Conservation (phyloP, 495 filamentous ascomycete genomes). For the Lepraria neglecta region DNA sequence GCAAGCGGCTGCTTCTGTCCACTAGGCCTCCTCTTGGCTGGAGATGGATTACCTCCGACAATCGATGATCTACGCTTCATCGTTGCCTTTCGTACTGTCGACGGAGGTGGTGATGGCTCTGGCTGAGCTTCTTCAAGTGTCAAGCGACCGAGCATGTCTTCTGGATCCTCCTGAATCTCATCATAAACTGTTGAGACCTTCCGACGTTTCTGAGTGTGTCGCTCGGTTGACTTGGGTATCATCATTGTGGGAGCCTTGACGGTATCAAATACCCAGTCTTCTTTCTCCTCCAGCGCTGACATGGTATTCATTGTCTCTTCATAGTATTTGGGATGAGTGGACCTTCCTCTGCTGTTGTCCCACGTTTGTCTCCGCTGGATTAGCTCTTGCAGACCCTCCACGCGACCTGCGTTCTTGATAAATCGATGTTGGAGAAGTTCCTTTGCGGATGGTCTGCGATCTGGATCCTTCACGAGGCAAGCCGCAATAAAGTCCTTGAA, state of each 20-base stretch:
- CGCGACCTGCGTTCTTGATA: constrained; percentile 75
- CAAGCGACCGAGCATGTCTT: constrained; percentile 39
- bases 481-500: constrained; percentile 91
- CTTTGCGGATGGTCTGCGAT: constrained; percentile 73
- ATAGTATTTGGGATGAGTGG: constrained; percentile 68
- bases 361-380: constrained; percentile 77
- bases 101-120: constrained; percentile 40
- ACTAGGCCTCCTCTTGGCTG: constrained; percentile 46
- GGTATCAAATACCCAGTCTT: constrained; percentile 98
- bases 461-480: constrained; percentile 86
- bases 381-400: constrained; percentile 78
- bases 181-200: constrained; percentile 14
- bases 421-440: constrained; percentile 89
- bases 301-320: constrained; percentile 83
- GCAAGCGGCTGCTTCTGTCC: constrained; percentile 68
- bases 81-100: constrained; percentile 49
- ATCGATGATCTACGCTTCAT: constrained; percentile 40
- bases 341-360: constrained; percentile 57
- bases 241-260: constrained; percentile 60
- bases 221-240: constrained; percentile 37
- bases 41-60: constrained; percentile 32
- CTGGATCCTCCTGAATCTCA: constrained; percentile 30
- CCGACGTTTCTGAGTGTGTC: constrained; percentile 31
- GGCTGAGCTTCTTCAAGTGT: constrained; percentile 36
- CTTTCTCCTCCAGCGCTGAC: constrained; percentile 59